Base-by-base conservation (phyloP, 23 red algal species). In the Gracilaria vermiculophylla region DNA sequence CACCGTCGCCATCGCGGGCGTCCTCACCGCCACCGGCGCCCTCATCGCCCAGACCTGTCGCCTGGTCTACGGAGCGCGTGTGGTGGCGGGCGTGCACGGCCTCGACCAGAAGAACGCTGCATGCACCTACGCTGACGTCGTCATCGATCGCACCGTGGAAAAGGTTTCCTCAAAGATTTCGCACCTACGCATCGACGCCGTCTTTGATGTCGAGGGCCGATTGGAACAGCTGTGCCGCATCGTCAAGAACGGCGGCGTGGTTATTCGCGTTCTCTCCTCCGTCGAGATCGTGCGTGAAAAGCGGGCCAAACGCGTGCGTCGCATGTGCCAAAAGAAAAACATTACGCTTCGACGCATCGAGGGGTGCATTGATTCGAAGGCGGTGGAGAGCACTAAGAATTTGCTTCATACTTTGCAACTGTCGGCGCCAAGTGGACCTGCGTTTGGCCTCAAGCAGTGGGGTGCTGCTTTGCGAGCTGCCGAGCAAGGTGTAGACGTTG, bases 401-500 rank as follows among this genome's bases (percentile, higher is more conserved):
- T 16, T 80, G 29, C 17, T 80, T 8, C 20, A 39, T 12, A 61
- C 53, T 3, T 39, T 80, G 17, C 53, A 61, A 32, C 11, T 80
- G 9, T 61, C 21, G 24, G 76, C 56, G 27, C 76, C 76, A 2
- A 61, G 37, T 40, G 76, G 76, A 3, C 76, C 76, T 29, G 35
- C 53, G 20, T 80, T 80, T 39, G 76, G 76, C 23, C 2, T 80
- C 37, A 43, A 61, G n/a, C 53, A 80, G 49, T 80, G 37, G 53
- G 76, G 53, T 2, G 52, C 35, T 0, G 76, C 49, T 7, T n/a
- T 80, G 23, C 23, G n/a, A 21, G 34, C 76, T 39, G 76, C 76
- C 1, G 76, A 80, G 34, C 53, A 55, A 43, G 51, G 76, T 36
- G 76, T 80, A n/a, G 27, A 58, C 32, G 36, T 48, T 31, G 76